These are phyloP conservation scores for Hirsutella thompsonii DNA, from an alignment of 2,329 filamentous ascomycete species.

Conservation along the genomic window DNA sequence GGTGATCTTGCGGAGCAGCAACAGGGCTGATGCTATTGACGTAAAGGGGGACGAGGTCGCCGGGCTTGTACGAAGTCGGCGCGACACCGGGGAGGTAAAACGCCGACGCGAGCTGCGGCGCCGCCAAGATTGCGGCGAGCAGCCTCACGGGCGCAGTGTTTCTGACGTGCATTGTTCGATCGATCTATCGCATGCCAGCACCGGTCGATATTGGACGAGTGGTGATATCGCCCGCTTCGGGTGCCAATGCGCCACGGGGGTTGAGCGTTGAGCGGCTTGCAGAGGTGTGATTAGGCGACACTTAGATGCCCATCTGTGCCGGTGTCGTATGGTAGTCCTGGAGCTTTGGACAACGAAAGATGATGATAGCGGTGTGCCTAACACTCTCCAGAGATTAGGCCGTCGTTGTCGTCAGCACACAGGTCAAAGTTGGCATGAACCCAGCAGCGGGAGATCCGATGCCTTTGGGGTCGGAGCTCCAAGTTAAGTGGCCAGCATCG, in stretches of 20 bases:
- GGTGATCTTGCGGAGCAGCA: conserved; percentile 61
- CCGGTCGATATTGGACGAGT: not conserved
- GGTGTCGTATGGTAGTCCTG: no score
- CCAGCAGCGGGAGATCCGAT: not conserved
- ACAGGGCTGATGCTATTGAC: conserved; percentile 90
- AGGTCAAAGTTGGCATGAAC: not conserved
- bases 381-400: no score
- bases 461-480: not conserved
- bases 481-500: not conserved
- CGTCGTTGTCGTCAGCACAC: not conserved
- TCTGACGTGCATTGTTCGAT: conserved; percentile 31
- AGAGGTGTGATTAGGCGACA: no score
- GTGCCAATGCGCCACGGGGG: not conserved
- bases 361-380: no score
- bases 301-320: no score
- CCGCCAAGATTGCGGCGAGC: conserved; percentile 33
- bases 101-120: conserved; percentile 47
- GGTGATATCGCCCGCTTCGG: not conserved
- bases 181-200: not conserved
- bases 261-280: no score
- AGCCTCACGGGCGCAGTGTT: conserved; percentile 35
- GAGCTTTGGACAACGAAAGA: no score
- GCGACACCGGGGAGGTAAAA: conserved; percentile 97
- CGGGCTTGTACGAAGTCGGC: conserved; percentile 76
- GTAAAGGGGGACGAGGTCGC: conserved; percentile 70